A percentile compares a stretch with the other conserved stretches of the same genome.
phyloP scores from a whole-genome alignment of 805 yeast genomes.

The Candida vaughaniae region DNA sequence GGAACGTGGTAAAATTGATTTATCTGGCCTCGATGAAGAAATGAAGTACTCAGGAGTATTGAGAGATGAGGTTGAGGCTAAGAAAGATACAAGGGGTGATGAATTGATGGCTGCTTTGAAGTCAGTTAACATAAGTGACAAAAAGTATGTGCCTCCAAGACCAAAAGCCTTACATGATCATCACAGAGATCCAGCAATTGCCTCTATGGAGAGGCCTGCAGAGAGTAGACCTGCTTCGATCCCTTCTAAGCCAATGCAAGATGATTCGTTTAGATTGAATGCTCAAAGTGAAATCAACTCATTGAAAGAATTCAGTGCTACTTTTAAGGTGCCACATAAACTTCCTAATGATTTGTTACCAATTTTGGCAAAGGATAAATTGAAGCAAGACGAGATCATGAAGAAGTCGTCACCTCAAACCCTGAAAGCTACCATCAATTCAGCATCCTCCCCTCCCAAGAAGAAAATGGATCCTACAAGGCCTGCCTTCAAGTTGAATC shows the following conservation, averaged over 20 bases:
- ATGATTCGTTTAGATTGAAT: conserved; percentile 43
- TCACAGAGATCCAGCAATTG: conserved; percentile 66
- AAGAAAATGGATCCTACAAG: conserved; percentile 57
- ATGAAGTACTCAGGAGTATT: conserved; percentile 93
- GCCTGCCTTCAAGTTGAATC: conserved; percentile 68
- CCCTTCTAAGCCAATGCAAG: conserved; percentile 28
- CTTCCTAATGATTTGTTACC: conserved; percentile 67
- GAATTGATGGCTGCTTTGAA: conserved; percentile 49
- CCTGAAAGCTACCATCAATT: background rate
- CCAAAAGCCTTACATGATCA: conserved; percentile 48
- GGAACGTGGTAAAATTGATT: conserved; percentile 84
- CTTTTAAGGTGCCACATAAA: conserved; percentile 67
- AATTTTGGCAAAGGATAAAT: conserved; percentile 63
- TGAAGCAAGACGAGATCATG: conserved; percentile 61
- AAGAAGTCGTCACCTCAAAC: conserved; percentile 33
- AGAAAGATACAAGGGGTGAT: conserved; percentile 37
- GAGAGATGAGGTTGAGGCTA: conserved; percentile 28
- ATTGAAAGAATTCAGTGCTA: conserved; percentile 75
- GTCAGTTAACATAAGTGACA: conserved; percentile 26
- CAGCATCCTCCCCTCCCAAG: conserved; percentile 19
- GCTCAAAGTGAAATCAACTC: conserved; percentile 67
- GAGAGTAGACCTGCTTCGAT: conserved; percentile 29
- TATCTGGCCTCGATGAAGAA: conserved; percentile 85
- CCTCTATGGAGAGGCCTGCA: conserved; percentile 43
- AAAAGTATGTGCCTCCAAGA: conserved; percentile 55